Conservation (phyloP, 345 rosid species). For the Conringia planisiliqua region DNA sequence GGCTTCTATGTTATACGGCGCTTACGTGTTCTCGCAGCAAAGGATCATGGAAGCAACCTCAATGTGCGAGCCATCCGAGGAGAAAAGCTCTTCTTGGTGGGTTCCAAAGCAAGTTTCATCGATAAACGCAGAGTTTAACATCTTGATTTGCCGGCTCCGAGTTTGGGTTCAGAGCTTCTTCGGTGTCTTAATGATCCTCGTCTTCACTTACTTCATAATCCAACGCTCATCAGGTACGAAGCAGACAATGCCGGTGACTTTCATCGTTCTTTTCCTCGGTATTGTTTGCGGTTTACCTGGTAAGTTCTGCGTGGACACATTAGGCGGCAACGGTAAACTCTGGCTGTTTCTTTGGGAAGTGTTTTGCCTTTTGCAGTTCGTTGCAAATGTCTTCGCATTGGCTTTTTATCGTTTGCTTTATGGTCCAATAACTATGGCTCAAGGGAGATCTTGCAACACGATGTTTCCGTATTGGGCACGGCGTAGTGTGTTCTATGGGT, state of each 20-base stretch:
- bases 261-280: slow-evolving; percentile 67
- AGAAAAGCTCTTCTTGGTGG: slow-evolving; percentile 65
- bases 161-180: slow-evolving; percentile 61
- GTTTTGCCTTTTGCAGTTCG: slow-evolving; percentile 63
- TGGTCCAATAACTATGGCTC: slow-evolving; percentile 45
- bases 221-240: slow-evolving; percentile 58
- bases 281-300: slow-evolving; percentile 65
- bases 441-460: slow-evolving; percentile 2
- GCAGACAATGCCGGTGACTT: slow-evolving; percentile 71
- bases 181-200: slow-evolving; percentile 61
- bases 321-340: slow-evolving; percentile 69
- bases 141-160: slow-evolving; percentile 51
- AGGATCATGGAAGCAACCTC: slow-evolving; percentile 71
- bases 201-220: slow-evolving; percentile 49
- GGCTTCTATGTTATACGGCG: slow-evolving; percentile 52
- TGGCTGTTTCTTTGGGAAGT: slow-evolving; percentile 81
- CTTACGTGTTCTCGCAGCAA: slow-evolving; percentile 55
- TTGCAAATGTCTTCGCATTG: slow-evolving; percentile 45
- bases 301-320: slow-evolving; percentile 73
- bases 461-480: slow-evolving; percentile 64
- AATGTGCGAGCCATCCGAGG: slow-evolving; percentile 56
- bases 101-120: slow-evolving; percentile 50
- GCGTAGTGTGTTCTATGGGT: slow-evolving; percentile 42
- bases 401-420: slow-evolving; percentile 45
- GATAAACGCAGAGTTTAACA: slow-evolving; percentile 47